Percentiles rank a stretch among this genome's conserved stretches.
Evolutionary conservation across 352 stramenopile species (phyloP).

Genomic region (Pythium chondricola): DNA sequence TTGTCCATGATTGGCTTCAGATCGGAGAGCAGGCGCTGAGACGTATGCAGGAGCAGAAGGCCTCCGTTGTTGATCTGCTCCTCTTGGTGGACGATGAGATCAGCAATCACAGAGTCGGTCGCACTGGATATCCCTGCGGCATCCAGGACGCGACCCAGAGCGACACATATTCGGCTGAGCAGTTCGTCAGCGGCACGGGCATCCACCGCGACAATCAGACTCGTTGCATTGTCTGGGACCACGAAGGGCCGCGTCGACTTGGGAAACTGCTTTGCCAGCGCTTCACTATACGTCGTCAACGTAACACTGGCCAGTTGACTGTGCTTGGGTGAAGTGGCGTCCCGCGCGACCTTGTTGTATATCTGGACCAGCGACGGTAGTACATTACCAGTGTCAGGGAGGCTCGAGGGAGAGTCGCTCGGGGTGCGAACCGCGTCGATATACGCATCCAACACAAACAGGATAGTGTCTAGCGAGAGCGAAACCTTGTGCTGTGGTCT

Average conservation of each 20-base stretch:
- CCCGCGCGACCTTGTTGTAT: no score
- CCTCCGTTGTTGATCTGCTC: neutral
- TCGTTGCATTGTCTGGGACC: constrained; percentile 2
- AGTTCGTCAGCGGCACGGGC: constrained; percentile 6
- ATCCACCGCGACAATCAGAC: constrained; percentile 10
- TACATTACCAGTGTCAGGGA: no score
- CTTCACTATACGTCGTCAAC: constrained; percentile 16
- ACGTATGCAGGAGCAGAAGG: neutral
- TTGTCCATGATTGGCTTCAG: constrained; percentile 6
- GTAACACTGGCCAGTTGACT: no score
- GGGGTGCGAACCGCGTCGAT: neutral
- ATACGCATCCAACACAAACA: constrained; percentile 13
- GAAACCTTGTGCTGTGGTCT: neutral
- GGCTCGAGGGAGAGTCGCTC: neutral
- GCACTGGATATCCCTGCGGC: neutral
- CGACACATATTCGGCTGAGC: constrained; percentile 4
- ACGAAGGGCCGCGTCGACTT: constrained; percentile 16
- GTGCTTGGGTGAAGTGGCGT: no score
- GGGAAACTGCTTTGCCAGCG: constrained; percentile 13
- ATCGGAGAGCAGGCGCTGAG: constrained; percentile 7
- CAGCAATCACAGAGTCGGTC: neutral
- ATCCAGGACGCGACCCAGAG: constrained; percentile 1
- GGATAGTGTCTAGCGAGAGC: constrained; percentile 2
- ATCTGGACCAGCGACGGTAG: neutral
- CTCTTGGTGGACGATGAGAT: neutral